These are phyloP conservation scores for Boletus rubroflammeus DNA, from an alignment of 768 basidiomycete species.

Conservation along the genomic window DNA sequence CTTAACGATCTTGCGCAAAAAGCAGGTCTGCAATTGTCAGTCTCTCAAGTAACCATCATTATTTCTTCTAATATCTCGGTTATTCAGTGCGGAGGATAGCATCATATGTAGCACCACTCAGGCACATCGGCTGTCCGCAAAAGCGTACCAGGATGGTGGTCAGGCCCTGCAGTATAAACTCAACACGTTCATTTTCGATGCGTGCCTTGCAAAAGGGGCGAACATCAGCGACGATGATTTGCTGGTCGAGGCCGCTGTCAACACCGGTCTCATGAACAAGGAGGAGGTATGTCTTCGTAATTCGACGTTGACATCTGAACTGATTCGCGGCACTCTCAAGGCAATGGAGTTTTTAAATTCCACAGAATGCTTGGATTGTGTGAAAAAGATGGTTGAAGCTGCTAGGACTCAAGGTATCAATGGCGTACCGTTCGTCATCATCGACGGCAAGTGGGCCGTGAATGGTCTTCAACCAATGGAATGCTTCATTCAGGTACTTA, in stretches of 20 bases:
- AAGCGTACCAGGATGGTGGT: conserved; percentile 39
- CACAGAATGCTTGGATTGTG: conserved; percentile 35
- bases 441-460: conserved; percentile 43
- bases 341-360: conserved; percentile 39
- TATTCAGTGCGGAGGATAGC: conserved; percentile 34
- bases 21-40: conserved; percentile 24
- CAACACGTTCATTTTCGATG: conserved; percentile 37
- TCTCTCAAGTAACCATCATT: background rate
- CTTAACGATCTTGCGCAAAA: conserved; percentile 24
- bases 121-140: conserved; percentile 42
- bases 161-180: conserved; percentile 35
- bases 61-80: background rate
- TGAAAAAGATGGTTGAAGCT: conserved; percentile 36
- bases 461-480: conserved; percentile 42
- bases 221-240: conserved; percentile 34
- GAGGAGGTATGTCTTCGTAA: conserved; percentile 28
- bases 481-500: conserved; percentile 38
- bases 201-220: conserved; percentile 35
- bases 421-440: conserved; percentile 50
- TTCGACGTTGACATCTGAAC: background rate
- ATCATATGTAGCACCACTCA: conserved; percentile 36
- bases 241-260: conserved; percentile 35
- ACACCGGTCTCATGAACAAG: conserved; percentile 34
- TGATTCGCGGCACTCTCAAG: conserved; percentile 13
- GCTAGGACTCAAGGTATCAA: conserved; percentile 41